These are phyloP conservation scores for Podospora fimiseda DNA, from an alignment of 495 filamentous ascomycete genomes.

Conservation along the genomic window DNA sequence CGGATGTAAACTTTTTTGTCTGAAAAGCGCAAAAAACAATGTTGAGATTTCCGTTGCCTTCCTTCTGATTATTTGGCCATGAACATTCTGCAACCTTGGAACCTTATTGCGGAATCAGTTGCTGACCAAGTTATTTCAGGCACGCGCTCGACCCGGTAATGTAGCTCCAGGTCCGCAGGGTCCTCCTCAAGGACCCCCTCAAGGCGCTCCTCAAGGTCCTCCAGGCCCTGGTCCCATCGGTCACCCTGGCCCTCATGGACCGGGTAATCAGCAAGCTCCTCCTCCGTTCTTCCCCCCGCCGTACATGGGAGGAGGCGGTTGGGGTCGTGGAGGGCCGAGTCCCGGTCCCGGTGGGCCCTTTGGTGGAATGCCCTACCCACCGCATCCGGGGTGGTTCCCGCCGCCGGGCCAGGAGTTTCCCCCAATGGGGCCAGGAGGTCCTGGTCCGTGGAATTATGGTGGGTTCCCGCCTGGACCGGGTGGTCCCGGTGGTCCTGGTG, in stretches of 20 bases:
- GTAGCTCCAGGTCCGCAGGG: conserved; percentile 26
- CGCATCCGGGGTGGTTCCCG: conserved; percentile 69
- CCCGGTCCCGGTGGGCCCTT: conserved; percentile 33
- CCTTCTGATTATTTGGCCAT: conserved; percentile 68
- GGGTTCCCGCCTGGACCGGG: conserved; percentile 43
- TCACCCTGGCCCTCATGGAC: conserved; percentile 22
- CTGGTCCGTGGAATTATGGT: conserved; percentile 52
- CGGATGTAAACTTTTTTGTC: conserved; percentile 79
- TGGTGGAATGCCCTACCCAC: conserved; percentile 41
- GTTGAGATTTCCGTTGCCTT: conserved; percentile 99
- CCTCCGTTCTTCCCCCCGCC: conserved; percentile 43
- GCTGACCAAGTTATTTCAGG: conserved; percentile 28
- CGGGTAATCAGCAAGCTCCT: conserved; percentile 27
- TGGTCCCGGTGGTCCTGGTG: conserved; percentile 32
- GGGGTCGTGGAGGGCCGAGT: conserved; percentile 23
- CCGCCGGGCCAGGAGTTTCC: conserved; percentile 76
- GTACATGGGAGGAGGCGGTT: conserved; percentile 50
- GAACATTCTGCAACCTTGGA: not conserved
- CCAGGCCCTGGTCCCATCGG: conserved; percentile 13
- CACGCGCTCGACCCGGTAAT: conserved; percentile 34
- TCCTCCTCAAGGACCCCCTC: conserved; percentile 25
- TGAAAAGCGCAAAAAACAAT: conserved; percentile 77
- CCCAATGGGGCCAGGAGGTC: conserved; percentile 49
- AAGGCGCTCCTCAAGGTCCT: conserved; percentile 8
- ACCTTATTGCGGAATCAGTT: conserved; percentile 7